Conservation (phyloP, 352 stramenopile genomes). For the Phytophthora colocasiae region DNA sequence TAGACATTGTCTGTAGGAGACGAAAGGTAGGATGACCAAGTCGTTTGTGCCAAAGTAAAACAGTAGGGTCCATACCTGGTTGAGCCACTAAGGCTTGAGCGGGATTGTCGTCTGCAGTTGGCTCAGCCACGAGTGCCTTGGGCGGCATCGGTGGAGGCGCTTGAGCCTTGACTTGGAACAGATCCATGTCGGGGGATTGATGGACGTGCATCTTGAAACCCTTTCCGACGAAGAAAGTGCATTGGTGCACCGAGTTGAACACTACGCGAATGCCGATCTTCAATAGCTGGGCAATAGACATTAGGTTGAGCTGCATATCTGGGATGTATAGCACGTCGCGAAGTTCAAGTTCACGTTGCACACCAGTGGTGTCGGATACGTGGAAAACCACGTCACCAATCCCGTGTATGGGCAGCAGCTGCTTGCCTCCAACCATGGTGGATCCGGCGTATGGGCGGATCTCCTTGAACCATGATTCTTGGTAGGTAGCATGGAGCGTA, state of each 20-base stretch:
- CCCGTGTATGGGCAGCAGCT: conserved; percentile 10
- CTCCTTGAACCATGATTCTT: conserved; percentile 16
- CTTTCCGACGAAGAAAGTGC: conserved; percentile 10
- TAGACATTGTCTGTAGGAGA: conserved; percentile 12
- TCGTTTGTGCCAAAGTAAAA: conserved; percentile 13
- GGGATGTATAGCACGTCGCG: conserved; percentile 9
- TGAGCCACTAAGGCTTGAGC: conserved; percentile 9
- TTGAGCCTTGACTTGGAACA: conserved; percentile 13
- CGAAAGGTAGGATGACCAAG: conserved; percentile 19
- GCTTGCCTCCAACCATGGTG: conserved; percentile 21
- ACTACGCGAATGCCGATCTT: conserved; percentile 6
- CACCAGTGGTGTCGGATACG: background rate
- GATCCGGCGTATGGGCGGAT: background rate
- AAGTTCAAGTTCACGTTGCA: background rate
- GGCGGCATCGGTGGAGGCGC: background rate
- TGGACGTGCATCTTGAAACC: conserved; percentile 3
- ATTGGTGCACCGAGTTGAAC: background rate
- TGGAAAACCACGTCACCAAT: conserved; percentile 10
- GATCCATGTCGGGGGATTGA: background rate
- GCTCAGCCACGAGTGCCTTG: background rate
- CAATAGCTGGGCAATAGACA: conserved; percentile 1
- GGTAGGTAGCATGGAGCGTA: conserved; percentile 4
- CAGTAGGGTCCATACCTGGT: conserved; percentile 17
- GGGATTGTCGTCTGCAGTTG: background rate
- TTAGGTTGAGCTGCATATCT: conserved; percentile 21